Percentiles rank a stretch among this genome's conserved stretches.
phyloP scores from a whole-genome alignment of 2,329 filamentous ascomycete genomes.

The Fusarium cicatricum region DNA sequence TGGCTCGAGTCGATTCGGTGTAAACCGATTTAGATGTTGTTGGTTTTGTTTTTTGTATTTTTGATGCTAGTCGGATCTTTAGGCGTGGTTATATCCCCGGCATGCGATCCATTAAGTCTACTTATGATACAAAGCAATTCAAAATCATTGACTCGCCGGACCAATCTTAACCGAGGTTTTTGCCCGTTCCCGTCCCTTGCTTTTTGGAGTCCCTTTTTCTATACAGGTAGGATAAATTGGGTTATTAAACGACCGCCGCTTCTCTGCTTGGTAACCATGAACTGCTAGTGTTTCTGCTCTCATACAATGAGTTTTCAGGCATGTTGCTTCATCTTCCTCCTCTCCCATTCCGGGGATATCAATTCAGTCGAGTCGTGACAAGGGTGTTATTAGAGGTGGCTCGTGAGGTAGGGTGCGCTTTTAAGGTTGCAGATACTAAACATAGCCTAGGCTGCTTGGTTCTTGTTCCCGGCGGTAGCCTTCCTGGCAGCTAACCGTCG shows the following conservation, averaged over 20 bases:
- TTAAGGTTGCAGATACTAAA: not conserved
- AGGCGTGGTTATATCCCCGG: not conserved
- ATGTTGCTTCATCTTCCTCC: not conserved
- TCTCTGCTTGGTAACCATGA: not conserved
- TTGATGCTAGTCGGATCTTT: not conserved
- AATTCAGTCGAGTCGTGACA: conserved; percentile 2
- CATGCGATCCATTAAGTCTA: not conserved
- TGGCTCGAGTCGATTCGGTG: conserved; percentile 29
- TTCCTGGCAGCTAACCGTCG: conserved; percentile 58
- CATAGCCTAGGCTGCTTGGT: conserved; percentile 11
- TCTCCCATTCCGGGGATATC: conserved; percentile 1
- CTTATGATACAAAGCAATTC: conserved; percentile 22
- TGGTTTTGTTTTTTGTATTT: conserved; percentile 8
- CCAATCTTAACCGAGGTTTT: not conserved
- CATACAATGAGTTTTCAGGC: conserved; percentile 6
- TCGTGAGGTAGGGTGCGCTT: not conserved
- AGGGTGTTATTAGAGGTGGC: conserved; percentile 14
- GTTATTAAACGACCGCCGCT: not conserved
- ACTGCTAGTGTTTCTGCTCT: conserved; percentile 4
- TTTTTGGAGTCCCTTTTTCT: not conserved
- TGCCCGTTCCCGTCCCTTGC: not conserved
- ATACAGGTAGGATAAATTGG: conserved; percentile 8
- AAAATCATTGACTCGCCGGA: not conserved
- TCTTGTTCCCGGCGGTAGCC: conserved; percentile 36
- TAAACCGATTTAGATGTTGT: conserved; percentile 31